These are phyloP conservation scores for Infundibulicybe gibba DNA, from an alignment of 768 basidiomycete genomes.

Conservation along the genomic window DNA sequence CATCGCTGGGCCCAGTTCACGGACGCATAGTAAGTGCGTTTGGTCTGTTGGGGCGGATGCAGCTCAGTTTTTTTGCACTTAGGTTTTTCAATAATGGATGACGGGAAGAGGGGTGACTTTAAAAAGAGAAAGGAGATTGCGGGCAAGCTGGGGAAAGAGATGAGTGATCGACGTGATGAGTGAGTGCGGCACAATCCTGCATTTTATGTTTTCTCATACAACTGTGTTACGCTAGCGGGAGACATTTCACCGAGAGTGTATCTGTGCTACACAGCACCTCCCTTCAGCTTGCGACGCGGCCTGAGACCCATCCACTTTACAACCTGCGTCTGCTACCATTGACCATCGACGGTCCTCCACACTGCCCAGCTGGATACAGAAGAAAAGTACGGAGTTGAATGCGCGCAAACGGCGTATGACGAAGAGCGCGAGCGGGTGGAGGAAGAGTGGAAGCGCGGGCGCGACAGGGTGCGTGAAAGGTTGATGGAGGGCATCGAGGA, in stretches of 20 bases:
- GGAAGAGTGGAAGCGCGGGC: constrained; percentile 76
- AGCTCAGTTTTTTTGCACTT: not conserved
- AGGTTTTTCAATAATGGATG: constrained; percentile 25
- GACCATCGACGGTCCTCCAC: constrained; percentile 71
- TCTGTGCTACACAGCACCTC: constrained; percentile 55
- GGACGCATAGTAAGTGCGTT: constrained; percentile 32
- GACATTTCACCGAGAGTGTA: constrained; percentile 62
- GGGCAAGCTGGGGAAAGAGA: constrained; percentile 70
- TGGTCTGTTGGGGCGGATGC: constrained; percentile 3
- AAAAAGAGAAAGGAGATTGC: constrained; percentile 66
- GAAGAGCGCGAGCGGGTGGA: constrained; percentile 80
- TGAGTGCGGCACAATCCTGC: constrained; percentile 28
- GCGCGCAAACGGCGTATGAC: constrained; percentile 66
- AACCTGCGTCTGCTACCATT: constrained; percentile 70
- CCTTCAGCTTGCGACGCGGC: constrained; percentile 62
- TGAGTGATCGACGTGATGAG: constrained; percentile 76
- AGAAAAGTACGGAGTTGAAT: constrained; percentile 65
- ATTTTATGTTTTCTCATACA: constrained; percentile 3
- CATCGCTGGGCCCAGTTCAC: constrained; percentile 38
- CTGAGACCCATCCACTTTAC: constrained; percentile 63
- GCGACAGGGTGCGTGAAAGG: constrained; percentile 72
- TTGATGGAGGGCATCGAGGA: constrained; percentile 85
- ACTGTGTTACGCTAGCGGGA: constrained; percentile 33
- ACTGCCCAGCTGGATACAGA: constrained; percentile 59
- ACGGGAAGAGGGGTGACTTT: constrained; percentile 45